Conservation (phyloP, 2,329 filamentous ascomycete genomes). For the Chaetomium globosum region DNA sequence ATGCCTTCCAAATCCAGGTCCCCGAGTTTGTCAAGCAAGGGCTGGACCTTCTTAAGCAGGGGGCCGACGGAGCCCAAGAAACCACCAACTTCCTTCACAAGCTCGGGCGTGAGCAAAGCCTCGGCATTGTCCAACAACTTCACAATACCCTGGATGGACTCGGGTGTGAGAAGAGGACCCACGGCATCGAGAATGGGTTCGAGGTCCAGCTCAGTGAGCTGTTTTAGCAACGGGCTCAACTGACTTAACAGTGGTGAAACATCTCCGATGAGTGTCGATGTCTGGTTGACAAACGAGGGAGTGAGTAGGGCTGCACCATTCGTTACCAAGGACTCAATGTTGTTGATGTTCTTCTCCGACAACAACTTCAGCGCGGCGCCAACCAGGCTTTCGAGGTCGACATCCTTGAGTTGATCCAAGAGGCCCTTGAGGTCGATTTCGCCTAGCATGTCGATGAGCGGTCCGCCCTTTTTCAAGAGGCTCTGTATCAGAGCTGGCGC, state of each 20-base stretch:
- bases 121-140: conserved; percentile 40
- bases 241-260: conserved; percentile 11
- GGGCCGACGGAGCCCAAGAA: conserved; percentile 11
- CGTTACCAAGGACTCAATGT: conserved; percentile 9
- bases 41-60: conserved; percentile 9
- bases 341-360: conserved; percentile 16
- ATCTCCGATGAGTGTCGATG: conserved; percentile 13
- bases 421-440: conserved; percentile 31
- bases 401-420: conserved; percentile 36
- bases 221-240: conserved; percentile 38
- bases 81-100: conserved; percentile 41
- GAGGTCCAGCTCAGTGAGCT: conserved; percentile 31
- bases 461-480: conserved; percentile 40
- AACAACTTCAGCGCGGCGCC: conserved; percentile 14
- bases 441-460: conserved; percentile 34
- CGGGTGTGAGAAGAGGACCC: conserved; percentile 42
- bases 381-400: conserved; percentile 14
- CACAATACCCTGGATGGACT: conserved; percentile 41
- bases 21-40: conserved; percentile 8
- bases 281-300: conserved; percentile 15
- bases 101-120: conserved; percentile 41
- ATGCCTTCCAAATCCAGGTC: conserved; percentile 21
- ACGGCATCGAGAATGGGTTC: conserved; percentile 34
- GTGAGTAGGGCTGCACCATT: conserved; percentile 17
- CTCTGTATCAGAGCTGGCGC: conserved; percentile 29